A percentile compares a stretch with the other conserved stretches of the same genome.
phyloP scores from a whole-genome alignment of 345 rosid species.

The Corchorus capsularis region DNA sequence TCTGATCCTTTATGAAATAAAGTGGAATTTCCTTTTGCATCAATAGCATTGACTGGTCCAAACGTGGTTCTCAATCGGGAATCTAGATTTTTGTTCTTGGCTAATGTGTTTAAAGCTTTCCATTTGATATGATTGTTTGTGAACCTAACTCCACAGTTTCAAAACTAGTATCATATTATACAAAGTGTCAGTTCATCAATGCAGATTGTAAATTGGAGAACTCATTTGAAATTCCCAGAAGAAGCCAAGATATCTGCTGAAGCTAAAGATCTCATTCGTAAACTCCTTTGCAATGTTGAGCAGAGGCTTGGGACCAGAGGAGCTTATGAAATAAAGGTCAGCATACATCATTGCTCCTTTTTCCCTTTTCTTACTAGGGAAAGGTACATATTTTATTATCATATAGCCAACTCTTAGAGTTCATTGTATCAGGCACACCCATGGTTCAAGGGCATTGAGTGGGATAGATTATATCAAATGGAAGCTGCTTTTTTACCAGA shows the following conservation, averaged over 20 bases:
- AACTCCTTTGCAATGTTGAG: constrained; percentile 64
- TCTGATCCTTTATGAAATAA: neutral
- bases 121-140: neutral
- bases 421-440: constrained; percentile 48
- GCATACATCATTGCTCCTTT: constrained; percentile 24
- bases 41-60: neutral
- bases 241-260: constrained; percentile 62
- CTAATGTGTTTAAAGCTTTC: neutral
- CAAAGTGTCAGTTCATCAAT: constrained; percentile 37
- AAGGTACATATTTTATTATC: neutral
- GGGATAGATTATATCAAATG: constrained; percentile 59
- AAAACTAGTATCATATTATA: constrained; percentile 21
- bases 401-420: constrained; percentile 1
- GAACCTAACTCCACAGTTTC: neutral
- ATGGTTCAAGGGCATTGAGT: constrained; percentile 62
- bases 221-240: constrained; percentile 62
- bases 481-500: constrained; percentile 66
- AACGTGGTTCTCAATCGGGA: neutral
- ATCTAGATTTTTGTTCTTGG: neutral
- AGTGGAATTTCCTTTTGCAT: neutral
- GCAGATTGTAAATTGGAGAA: constrained; percentile 76
- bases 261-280: constrained; percentile 62
- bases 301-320: constrained; percentile 72
- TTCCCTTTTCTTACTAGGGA: neutral
- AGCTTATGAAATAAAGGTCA: constrained; percentile 63